These are phyloP conservation scores for Stylosanthes scabra DNA, from an alignment of 331 rosid genomes.

Conservation along the genomic window DNA sequence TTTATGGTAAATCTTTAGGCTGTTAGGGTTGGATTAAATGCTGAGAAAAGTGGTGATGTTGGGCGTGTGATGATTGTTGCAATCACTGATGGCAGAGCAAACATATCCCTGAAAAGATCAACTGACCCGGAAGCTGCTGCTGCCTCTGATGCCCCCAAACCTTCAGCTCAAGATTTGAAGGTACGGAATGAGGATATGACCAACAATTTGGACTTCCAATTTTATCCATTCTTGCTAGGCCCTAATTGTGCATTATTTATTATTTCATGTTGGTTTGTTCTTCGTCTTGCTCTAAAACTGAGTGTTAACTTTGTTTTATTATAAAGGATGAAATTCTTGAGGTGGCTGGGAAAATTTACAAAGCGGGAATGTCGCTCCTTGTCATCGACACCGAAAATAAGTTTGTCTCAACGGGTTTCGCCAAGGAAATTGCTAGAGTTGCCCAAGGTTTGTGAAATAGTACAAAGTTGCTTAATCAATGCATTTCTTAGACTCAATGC, in stretches of 20 bases:
- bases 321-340: slow-evolving; percentile 95
- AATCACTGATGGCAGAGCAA: slow-evolving; percentile 96
- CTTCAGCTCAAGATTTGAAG: slow-evolving; percentile 90
- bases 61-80: slow-evolving; percentile 98
- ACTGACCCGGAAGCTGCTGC: slow-evolving; percentile 85
- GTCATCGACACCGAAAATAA: slow-evolving; percentile 98
- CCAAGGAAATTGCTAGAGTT: slow-evolving; percentile 97
- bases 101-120: slow-evolving; percentile 91
- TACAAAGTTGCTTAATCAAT: slow-evolving; percentile 30
- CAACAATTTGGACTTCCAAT: background rate
- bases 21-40: slow-evolving; percentile 95
- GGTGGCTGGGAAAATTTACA: slow-evolving; percentile 95
- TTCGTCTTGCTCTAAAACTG: slow-evolving; percentile 25
- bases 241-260: background rate
- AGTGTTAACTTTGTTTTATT: slow-evolving; percentile 20
- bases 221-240: background rate
- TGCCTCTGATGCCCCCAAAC: slow-evolving; percentile 72
- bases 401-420: slow-evolving; percentile 97
- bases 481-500: slow-evolving; percentile 3
- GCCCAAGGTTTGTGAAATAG: slow-evolving; percentile 81
- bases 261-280: slow-evolving; percentile 16
- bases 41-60: slow-evolving; percentile 98
- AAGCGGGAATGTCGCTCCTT: slow-evolving; percentile 97
- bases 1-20: slow-evolving; percentile 61
- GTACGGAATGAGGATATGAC: slow-evolving; percentile 37